These are phyloP conservation scores for Lecanicillium sp. DNA, from an alignment of 2,329 filamentous ascomycete genomes.

Conservation along the genomic window DNA sequence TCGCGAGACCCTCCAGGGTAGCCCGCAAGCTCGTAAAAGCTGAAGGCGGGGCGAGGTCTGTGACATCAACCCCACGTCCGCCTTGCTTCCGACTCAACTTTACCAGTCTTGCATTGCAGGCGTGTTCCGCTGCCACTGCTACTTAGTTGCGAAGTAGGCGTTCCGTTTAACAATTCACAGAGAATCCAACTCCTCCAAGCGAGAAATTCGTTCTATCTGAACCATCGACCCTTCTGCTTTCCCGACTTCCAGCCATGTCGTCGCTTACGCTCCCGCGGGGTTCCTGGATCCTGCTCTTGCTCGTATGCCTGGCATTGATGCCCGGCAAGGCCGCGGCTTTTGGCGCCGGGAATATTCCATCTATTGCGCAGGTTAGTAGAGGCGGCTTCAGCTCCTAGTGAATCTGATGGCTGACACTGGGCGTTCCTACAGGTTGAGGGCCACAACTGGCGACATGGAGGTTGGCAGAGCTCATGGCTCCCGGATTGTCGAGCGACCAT, in stretches of 20 bases:
- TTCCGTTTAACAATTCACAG: background rate
- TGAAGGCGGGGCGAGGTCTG: too few species aligned
- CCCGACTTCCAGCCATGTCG: conserved; percentile 30
- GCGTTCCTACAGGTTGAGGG: conserved; percentile 58
- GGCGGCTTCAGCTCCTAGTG: conserved; percentile 5
- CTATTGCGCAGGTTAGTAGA: conserved; percentile 39
- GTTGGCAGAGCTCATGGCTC: conserved; percentile 24
- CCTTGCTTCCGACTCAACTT: too few species aligned
- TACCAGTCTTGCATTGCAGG: too few species aligned
- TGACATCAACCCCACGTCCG: too few species aligned
- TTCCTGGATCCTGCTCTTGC: conserved; percentile 42
- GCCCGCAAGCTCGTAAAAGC: too few species aligned
- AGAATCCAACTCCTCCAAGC: background rate
- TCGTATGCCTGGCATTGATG: conserved; percentile 47
- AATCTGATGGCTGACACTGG: too few species aligned
- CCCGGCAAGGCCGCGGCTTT: conserved; percentile 52
- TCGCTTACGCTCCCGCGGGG: conserved; percentile 37
- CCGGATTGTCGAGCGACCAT: background rate
- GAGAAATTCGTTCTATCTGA: too few species aligned
- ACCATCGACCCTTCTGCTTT: too few species aligned
- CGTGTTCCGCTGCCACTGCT: background rate
- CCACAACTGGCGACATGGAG: conserved; percentile 62
- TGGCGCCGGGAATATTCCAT: conserved; percentile 65
- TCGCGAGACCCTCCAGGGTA: too few species aligned
- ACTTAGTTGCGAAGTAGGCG: too few species aligned